Percentiles rank a stretch among this genome's conserved stretches.
Conservation (phyloP, 2,329 filamentous ascomycete genomes). For the Trichoderma aggressivum region DNA sequence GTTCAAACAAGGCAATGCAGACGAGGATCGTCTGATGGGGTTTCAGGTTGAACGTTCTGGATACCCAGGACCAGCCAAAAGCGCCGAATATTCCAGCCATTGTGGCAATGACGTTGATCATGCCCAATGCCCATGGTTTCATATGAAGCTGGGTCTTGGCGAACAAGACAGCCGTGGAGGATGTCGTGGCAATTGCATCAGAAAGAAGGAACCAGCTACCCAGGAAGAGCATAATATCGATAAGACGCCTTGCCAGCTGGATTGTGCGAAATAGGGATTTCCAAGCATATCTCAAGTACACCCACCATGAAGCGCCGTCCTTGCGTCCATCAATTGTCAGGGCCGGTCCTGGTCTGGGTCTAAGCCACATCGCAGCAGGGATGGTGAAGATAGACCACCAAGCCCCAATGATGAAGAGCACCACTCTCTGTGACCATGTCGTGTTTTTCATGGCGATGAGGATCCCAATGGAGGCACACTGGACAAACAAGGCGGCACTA, state of each 20-base stretch:
- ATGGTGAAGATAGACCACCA: conserved; percentile 96
- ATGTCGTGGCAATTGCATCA: conserved; percentile 91
- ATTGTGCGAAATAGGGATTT: conserved; percentile 78
- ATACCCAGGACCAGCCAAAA: conserved; percentile 82
- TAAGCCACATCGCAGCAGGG: conserved; percentile 81
- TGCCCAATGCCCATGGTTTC: conserved; percentile 78
- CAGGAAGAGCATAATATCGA: conserved; percentile 75
- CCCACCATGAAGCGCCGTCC: conserved; percentile 49
- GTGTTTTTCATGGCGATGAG: conserved; percentile 71
- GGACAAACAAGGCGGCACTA: conserved; percentile 77
- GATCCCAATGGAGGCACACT: conserved; percentile 75
- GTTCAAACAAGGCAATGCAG: conserved; percentile 86
- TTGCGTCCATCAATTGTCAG: conserved; percentile 46
- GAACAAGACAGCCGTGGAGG: conserved; percentile 90
- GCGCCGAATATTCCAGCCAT: conserved; percentile 80
- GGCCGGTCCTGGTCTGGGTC: conserved; percentile 83
- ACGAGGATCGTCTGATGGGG: conserved; percentile 86
- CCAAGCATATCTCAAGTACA: conserved; percentile 83
- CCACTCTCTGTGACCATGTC: conserved; percentile 80
- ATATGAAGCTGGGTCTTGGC: conserved; percentile 92
- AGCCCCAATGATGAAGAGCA: conserved; percentile 77
- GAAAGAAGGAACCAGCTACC: conserved; percentile 91
- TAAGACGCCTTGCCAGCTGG: conserved; percentile 66
- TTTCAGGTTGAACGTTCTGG: conserved; percentile 62
- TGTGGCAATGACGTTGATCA: conserved; percentile 93